Evolutionary conservation across 2,329 filamentous ascomycete genomes (phyloP).

Genomic region (Calonectria honghensis): DNA sequence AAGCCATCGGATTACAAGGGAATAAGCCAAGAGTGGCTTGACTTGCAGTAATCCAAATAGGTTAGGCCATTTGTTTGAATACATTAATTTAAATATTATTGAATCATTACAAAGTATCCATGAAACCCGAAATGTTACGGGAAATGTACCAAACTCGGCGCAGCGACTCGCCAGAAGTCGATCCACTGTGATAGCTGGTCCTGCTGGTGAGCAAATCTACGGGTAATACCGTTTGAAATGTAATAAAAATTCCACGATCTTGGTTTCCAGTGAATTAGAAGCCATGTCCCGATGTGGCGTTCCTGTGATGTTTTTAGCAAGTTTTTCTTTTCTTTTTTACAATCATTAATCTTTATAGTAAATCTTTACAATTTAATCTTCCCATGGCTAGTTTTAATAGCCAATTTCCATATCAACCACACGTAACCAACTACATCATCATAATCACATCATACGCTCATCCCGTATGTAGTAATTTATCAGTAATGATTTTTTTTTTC

Average conservation of each 20-base stretch:
- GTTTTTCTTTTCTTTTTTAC: too few relatives aligned
- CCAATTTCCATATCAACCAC: too few relatives aligned
- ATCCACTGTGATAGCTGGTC: background rate
- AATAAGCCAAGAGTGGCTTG: constrained; percentile 49
- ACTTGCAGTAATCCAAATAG: constrained; percentile 2
- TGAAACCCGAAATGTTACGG: background rate
- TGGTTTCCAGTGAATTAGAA: background rate
- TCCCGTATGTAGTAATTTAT: too few relatives aligned
- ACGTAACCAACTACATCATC: too few relatives aligned
- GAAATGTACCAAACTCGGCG: background rate
- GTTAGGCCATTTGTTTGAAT: background rate
- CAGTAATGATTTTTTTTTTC: too few relatives aligned
- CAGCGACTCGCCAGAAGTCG: background rate
- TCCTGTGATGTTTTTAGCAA: background rate
- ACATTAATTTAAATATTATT: background rate
- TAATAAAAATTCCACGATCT: background rate
- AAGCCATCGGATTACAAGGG: constrained; percentile 48
- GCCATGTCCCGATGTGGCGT: background rate
- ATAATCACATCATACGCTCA: too few relatives aligned
- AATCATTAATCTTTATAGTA: too few relatives aligned
- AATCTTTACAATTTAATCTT: too few relatives aligned
- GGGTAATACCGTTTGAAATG: background rate
- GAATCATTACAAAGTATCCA: background rate
- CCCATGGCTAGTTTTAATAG: too few relatives aligned
- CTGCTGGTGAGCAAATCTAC: background rate